phyloP scores from a whole-genome alignment of 1,284 basidiomycete genomes.

The Gomphus sp. region DNA sequence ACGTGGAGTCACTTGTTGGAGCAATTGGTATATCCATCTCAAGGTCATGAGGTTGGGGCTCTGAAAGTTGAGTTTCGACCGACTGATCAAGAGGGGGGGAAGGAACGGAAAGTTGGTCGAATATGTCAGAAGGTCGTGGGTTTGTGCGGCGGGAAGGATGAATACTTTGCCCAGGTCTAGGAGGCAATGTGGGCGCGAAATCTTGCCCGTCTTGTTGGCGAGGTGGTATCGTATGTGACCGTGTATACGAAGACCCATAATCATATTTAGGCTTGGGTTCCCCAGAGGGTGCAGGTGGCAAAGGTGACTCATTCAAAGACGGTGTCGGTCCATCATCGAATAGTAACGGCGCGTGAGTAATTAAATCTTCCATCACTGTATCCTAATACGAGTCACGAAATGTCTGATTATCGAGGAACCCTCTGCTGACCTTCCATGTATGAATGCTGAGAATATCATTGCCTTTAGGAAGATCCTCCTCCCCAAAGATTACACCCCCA shows the following conservation, averaged over 20 bases:
- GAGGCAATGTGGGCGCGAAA: constrained; percentile 61
- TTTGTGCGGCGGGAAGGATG: constrained; percentile 44
- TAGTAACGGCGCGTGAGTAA: constrained; percentile 52
- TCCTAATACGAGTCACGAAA: constrained; percentile 41
- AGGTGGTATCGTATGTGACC: constrained; percentile 39
- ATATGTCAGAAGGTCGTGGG: neutral
- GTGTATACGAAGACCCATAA: constrained; percentile 65
- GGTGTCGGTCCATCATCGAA: constrained; percentile 41
- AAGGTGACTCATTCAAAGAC: constrained; percentile 18
- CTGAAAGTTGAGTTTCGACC: neutral
- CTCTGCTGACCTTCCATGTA: constrained; percentile 53
- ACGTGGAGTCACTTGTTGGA: neutral
- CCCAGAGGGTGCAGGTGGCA: constrained; percentile 57
- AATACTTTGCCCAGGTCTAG: constrained; percentile 62
- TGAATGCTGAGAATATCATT: constrained; percentile 67
- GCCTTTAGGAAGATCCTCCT: constrained; percentile 74
- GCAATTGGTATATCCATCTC: neutral
- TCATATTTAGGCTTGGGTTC: constrained; percentile 39
- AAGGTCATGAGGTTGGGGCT: neutral
- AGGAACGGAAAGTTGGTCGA: neutral
- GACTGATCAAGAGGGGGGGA: neutral
- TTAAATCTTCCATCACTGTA: constrained; percentile 81
- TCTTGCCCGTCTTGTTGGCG: constrained; percentile 34
- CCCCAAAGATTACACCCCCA: constrained; percentile 79
- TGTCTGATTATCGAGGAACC: constrained; percentile 1